Conservation (phyloP, 345 rosid species). For the Pelargonium nanum region DNA sequence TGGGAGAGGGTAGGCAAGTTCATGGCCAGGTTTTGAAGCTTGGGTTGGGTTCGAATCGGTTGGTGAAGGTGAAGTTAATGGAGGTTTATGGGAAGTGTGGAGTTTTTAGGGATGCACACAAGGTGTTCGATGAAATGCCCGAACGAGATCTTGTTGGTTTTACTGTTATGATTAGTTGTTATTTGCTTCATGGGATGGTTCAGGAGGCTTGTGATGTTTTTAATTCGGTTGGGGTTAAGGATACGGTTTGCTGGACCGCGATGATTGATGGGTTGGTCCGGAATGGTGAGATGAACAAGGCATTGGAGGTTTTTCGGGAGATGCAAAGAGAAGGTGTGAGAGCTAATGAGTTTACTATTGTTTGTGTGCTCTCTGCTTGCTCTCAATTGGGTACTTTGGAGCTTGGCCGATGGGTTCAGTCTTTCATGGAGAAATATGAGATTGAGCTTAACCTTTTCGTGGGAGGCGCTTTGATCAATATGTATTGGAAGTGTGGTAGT, state of each 20-base stretch:
- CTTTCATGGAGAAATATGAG: slow-evolving; percentile 28
- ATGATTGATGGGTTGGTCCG: slow-evolving; percentile 57
- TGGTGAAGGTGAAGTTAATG: slow-evolving; percentile 31
- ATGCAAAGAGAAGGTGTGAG: slow-evolving; percentile 42
- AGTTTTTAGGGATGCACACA: slow-evolving; percentile 26
- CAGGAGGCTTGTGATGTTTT: slow-evolving; percentile 33
- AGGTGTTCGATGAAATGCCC: slow-evolving; percentile 49
- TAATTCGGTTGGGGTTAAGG: slow-evolving; percentile 29
- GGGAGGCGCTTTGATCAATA: slow-evolving; percentile 53
- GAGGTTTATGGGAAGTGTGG: slow-evolving; percentile 39
- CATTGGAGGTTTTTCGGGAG: slow-evolving; percentile 40
- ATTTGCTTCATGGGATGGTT: slow-evolving; percentile 30
- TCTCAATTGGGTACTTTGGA: slow-evolving; percentile 50
- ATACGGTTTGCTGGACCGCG: slow-evolving; percentile 61
- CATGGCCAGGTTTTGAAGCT: slow-evolving; percentile 52
- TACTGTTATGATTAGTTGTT: slow-evolving; percentile 35
- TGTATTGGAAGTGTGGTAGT: slow-evolving; percentile 53
- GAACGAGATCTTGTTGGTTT: slow-evolving; percentile 44
- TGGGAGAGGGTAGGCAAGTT: slow-evolving; percentile 30
- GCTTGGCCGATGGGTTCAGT: slow-evolving; percentile 56
- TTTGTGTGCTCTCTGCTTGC: slow-evolving; percentile 53
- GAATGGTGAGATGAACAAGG: slow-evolving; percentile 49
- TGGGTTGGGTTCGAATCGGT: slow-evolving; percentile 36
- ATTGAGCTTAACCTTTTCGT: slow-evolving; percentile 38
- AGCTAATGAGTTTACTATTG: slow-evolving; percentile 49